A percentile compares a stretch with the other conserved stretches of the same genome.
These are phyloP conservation scores for Rhodosporidiobolus sp. DNA, from an alignment of 768 basidiomycete genomes.

Conservation along the genomic window DNA sequence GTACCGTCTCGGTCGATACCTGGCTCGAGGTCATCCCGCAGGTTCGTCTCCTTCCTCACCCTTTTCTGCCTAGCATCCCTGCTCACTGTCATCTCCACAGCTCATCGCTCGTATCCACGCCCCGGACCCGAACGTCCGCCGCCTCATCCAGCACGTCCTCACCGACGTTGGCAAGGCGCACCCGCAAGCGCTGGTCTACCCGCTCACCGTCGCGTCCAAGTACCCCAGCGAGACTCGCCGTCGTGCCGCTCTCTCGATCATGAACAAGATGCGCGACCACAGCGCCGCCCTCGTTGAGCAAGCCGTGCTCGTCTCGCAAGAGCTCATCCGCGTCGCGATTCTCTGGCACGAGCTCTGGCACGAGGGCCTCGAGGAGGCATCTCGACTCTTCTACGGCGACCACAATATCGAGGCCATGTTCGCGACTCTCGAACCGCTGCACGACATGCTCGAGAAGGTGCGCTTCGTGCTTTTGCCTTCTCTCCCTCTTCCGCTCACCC, in stretches of 20 bases:
- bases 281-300: slow-evolving; percentile 82
- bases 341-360: slow-evolving; percentile 99
- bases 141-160: slow-evolving; percentile 81
- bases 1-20: slow-evolving; percentile 87
- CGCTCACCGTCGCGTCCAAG: slow-evolving; percentile 89
- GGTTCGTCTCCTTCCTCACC: slow-evolving; percentile 53
- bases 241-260: slow-evolving; percentile 77
- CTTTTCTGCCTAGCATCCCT: neutral
- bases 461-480: slow-evolving; percentile 49
- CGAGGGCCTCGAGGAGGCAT: slow-evolving; percentile 96
- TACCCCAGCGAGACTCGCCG: slow-evolving; percentile 80
- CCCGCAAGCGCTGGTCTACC: slow-evolving; percentile 93
- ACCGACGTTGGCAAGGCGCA: slow-evolving; percentile 93
- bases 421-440: slow-evolving; percentile 80
- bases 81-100: slow-evolving; percentile 51
- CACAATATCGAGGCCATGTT: slow-evolving; percentile 98
- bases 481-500: neutral
- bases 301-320: slow-evolving; percentile 82
- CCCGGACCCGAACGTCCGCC: slow-evolving; percentile 76
- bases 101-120: slow-evolving; percentile 99
- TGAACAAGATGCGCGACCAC: slow-evolving; percentile 90
- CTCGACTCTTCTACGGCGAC: slow-evolving; percentile 91
- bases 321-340: slow-evolving; percentile 94
- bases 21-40: slow-evolving; percentile 99
- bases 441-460: slow-evolving; percentile 81